Percentiles rank a stretch among this genome's conserved stretches.
phyloP scores from a whole-genome alignment of 1,284 basidiomycete genomes.

The Trichosporon faecale region DNA sequence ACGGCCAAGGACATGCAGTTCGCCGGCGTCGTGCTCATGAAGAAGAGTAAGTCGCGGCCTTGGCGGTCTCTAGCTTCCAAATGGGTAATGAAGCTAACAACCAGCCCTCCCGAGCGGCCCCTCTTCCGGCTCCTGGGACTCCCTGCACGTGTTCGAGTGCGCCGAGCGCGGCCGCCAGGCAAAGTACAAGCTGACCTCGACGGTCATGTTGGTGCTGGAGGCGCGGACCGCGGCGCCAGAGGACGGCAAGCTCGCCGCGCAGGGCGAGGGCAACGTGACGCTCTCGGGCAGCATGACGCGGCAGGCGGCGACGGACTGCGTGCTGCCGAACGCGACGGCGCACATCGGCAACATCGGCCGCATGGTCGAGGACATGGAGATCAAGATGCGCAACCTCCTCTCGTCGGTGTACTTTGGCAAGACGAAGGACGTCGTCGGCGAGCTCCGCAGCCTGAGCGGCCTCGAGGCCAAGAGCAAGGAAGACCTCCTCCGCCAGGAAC shows the following conservation, averaged over 20 bases:
- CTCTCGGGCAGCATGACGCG: constrained; percentile 95
- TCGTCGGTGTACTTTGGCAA: constrained; percentile 99
- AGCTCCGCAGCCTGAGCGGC: constrained; percentile 81
- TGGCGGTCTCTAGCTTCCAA: not conserved
- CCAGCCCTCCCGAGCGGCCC: not conserved
- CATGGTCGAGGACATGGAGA: constrained; percentile 98
- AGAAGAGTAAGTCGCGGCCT: constrained; percentile 70
- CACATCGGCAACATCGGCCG: constrained; percentile 90
- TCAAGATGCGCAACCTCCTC: constrained; percentile 93
- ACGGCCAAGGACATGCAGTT: constrained; percentile 57
- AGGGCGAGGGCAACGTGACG: constrained; percentile 67
- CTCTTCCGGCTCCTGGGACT: constrained; percentile 73
- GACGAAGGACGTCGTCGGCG: constrained; percentile 89
- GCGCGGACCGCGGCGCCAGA: constrained; percentile 56
- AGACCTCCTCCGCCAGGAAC: constrained; percentile 84
- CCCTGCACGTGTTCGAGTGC: constrained; percentile 96
- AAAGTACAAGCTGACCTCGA: constrained; percentile 95
- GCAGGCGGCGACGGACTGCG: constrained; percentile 82
- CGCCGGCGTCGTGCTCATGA: constrained; percentile 92
- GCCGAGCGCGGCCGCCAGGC: constrained; percentile 83
- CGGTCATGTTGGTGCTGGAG: constrained; percentile 91
- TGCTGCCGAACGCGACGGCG: constrained; percentile 69
- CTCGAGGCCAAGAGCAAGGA: constrained; percentile 77
- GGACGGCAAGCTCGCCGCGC: constrained; percentile 47
- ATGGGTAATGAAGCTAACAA: not conserved